These are phyloP conservation scores for Stellera chamaejasme DNA, from an alignment of 345 rosid genomes.

Conservation along the genomic window DNA sequence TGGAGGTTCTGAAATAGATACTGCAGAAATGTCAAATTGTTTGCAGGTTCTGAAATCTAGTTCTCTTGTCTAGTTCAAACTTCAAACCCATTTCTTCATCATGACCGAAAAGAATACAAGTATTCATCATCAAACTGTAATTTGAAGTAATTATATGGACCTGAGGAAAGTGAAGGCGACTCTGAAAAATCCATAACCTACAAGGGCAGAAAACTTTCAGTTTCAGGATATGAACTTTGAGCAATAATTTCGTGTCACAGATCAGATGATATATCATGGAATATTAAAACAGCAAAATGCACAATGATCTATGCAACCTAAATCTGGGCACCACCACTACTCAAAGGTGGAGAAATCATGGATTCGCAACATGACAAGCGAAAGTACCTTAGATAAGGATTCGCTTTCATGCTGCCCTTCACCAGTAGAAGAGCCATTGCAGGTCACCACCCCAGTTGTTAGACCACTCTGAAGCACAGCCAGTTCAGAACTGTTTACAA, in stretches of 20 bases:
- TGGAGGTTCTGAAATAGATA: slow-evolving; percentile 43
- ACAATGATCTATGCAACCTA: no score
- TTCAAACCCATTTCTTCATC: no score
- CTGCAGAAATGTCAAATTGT: slow-evolving; percentile 1
- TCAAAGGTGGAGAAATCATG: not conserved
- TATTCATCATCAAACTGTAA: no score
- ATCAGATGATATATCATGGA: no score
- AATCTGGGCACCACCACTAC: no score
- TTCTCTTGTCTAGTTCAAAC: no score
- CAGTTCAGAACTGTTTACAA: slow-evolving; percentile 2
- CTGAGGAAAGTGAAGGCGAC: slow-evolving; percentile 26
- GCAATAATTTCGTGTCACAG: not conserved
- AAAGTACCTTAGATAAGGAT: slow-evolving; percentile 10
- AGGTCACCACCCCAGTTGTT: slow-evolving; percentile 9
- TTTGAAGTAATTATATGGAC: slow-evolving; percentile 25
- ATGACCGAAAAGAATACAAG: no score
- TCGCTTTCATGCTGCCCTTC: slow-evolving; percentile 5
- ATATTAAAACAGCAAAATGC: no score
- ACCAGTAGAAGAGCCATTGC: slow-evolving; percentile 4
- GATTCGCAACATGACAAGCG: not conserved
- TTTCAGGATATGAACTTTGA: not conserved
- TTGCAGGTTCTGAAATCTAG: not conserved
- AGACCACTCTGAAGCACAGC: slow-evolving; percentile 1
- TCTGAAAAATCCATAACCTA: slow-evolving; percentile 27
- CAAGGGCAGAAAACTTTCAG: slow-evolving; percentile 11